phyloP scores from a whole-genome alignment of 2,329 filamentous ascomycete genomes.

The Knufia petricola region DNA sequence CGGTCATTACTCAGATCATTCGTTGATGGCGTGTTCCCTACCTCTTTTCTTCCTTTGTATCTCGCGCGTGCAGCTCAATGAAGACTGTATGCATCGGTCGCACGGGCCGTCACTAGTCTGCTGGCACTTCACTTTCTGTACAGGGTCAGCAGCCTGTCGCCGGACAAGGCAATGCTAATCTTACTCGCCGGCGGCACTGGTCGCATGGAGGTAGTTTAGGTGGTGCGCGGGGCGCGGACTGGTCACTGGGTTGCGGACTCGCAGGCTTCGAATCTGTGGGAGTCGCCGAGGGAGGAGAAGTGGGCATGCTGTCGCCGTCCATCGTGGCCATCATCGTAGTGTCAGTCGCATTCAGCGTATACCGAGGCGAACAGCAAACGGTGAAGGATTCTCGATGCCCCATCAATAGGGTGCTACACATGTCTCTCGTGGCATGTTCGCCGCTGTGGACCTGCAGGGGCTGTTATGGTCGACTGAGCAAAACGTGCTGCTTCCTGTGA shows the following conservation, averaged over 20 bases:
- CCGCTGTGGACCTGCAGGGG: too few species aligned
- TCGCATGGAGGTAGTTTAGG: conserved; percentile 20
- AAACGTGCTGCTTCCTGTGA: too few species aligned
- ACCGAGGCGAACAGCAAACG: not conserved
- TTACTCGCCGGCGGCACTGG: conserved; percentile 23
- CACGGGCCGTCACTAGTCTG: conserved; percentile 18
- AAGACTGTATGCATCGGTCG: conserved; percentile 19
- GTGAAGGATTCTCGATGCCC: not conserved
- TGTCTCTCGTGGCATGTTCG: too few species aligned
- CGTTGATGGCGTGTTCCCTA: not conserved
- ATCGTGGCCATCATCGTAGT: not conserved
- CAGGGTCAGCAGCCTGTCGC: not conserved
- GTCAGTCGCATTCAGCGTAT: not conserved
- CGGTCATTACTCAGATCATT: not conserved
- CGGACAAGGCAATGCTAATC: conserved; percentile 8
- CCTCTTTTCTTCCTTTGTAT: conserved; percentile 22
- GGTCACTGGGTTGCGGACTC: not conserved
- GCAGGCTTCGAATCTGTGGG: conserved; percentile 3
- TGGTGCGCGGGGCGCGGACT: conserved; percentile 9
- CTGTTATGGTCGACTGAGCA: too few species aligned
- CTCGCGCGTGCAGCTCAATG: conserved; percentile 20
- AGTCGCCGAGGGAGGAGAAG: not conserved
- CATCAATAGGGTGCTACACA: too few species aligned
- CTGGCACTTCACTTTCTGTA: conserved; percentile 11
- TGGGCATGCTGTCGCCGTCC: not conserved